These are phyloP conservation scores for Naganishia liquefaciens DNA, from an alignment of 1,284 basidiomycete species.

Conservation along the genomic window DNA sequence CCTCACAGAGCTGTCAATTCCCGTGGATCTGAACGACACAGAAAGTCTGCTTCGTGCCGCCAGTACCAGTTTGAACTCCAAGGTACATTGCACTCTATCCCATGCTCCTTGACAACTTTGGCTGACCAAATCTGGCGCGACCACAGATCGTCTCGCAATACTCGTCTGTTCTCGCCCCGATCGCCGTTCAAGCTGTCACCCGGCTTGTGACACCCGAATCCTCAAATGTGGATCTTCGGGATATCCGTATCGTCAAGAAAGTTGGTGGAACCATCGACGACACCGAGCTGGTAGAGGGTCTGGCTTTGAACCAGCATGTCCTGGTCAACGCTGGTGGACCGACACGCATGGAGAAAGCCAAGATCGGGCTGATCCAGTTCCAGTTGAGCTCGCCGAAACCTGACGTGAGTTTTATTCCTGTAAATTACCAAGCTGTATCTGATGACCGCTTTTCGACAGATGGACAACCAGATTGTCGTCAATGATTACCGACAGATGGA, in stretches of 20 bases:
- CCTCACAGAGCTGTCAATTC: slow-evolving; percentile 87
- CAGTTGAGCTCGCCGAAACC: slow-evolving; percentile 97
- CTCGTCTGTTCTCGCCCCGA: slow-evolving; percentile 93
- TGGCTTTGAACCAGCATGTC: slow-evolving; percentile 94
- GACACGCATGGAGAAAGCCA: slow-evolving; percentile 94
- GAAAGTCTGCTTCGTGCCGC: slow-evolving; percentile 86
- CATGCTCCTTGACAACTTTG: background rate
- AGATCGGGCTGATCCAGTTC: slow-evolving; percentile 98
- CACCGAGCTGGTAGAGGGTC: slow-evolving; percentile 93
- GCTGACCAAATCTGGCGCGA: background rate
- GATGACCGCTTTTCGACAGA: slow-evolving; percentile 58
- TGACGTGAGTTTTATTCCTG: slow-evolving; percentile 65
- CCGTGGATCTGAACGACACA: slow-evolving; percentile 87
- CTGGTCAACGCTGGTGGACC: slow-evolving; percentile 88
- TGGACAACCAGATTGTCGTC: slow-evolving; percentile 99
- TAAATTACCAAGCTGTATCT: background rate
- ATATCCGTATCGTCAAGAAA: slow-evolving; percentile 96
- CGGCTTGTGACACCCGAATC: slow-evolving; percentile 81
- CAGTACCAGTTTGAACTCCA: slow-evolving; percentile 94
- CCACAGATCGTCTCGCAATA: slow-evolving; percentile 95
- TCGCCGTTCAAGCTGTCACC: slow-evolving; percentile 94
- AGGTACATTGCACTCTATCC: slow-evolving; percentile 56
- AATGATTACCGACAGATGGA: slow-evolving; percentile 99
- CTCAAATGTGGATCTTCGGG: slow-evolving; percentile 91
- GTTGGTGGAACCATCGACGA: slow-evolving; percentile 98